These are phyloP conservation scores for Xerocomus minutiporus DNA, from an alignment of 1,284 basidiomycete genomes.

Conservation along the genomic window DNA sequence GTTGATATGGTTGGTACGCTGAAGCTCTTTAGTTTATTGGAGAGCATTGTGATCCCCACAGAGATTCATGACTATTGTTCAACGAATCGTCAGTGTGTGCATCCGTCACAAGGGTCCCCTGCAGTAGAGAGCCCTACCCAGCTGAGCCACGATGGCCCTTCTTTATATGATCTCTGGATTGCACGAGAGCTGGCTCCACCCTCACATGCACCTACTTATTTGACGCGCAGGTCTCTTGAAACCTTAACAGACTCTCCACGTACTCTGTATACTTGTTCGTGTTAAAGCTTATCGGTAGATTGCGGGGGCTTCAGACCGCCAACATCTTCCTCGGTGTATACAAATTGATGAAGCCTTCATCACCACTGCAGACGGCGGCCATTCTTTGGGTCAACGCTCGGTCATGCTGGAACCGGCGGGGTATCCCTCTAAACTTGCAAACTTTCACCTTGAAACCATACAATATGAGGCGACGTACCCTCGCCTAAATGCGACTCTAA, in stretches of 20 bases:
- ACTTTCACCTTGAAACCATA: too few species aligned
- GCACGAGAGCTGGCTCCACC: background rate
- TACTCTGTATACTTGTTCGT: background rate
- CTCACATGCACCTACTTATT: background rate
- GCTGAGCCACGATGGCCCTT: background rate
- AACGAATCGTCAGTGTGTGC: background rate
- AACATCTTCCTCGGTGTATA: background rate
- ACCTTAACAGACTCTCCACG: background rate
- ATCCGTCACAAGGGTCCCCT: background rate
- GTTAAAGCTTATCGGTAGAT: too few species aligned
- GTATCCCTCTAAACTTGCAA: too few species aligned
- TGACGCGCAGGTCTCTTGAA: background rate
- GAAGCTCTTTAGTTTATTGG: background rate
- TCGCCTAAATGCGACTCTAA: too few species aligned
- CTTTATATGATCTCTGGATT: background rate
- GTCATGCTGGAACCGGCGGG: too few species aligned
- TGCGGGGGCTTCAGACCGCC: too few species aligned
- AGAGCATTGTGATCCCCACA: background rate
- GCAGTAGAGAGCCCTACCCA: background rate
- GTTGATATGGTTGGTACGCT: background rate
- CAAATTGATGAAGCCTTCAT: background rate
- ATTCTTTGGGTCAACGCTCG: background rate
- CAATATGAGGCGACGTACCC: too few species aligned
- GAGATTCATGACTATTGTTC: background rate
- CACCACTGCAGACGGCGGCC: background rate